Evolutionary conservation across 2,329 filamentous ascomycete species (phyloP), one percentile per base, ranked within the genome.

Genomic region (Metarhizium anisopliae): DNA sequence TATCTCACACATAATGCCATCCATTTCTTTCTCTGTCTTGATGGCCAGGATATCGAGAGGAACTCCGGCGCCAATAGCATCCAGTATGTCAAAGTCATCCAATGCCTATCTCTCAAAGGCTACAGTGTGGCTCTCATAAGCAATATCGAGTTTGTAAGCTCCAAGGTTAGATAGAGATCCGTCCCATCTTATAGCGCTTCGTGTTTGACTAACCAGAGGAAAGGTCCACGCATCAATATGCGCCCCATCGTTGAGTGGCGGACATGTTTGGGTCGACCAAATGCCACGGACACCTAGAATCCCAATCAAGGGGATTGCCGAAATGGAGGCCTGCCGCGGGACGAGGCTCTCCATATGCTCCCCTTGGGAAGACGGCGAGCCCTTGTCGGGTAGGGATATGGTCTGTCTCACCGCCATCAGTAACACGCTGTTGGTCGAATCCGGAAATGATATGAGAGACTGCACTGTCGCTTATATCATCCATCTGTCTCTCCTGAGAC

Each of bases 1-100:
- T 87, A 89, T 62, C 70, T 88, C 2, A 60, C 71, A 2, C 63
- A 66, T 1, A 75, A 77, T 29, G 77, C 81, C 0, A 72, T 84
- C 3, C 84, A 87, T 63, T 89, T 90, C 61, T 70, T 90, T 53
- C 79, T 91, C 73, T 82, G 80, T 53, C 84, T 88, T 60, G 84
- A 89, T 65, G 86, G 84, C 6, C 56, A 58, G n/a, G 56, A 18
- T 62, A 69, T 50, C 59, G 36, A 58, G n/a, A 51, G 51, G 45
- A 35, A 56, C 35, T 64, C 68, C 4, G 73, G 83, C 63, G 13
- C 25, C 13, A 50, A 2, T 10, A 20, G 20, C 16, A 16, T 47
- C 6, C 55, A 43, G 2, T 53, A 30, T 18, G 36, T 56, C 7
- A 29, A 35, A 2, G 45, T 56, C 25, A 82, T 87, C 43, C 74